phyloP scores from a whole-genome alignment of 2,329 filamentous ascomycete species.

The Cadophora sp. region DNA sequence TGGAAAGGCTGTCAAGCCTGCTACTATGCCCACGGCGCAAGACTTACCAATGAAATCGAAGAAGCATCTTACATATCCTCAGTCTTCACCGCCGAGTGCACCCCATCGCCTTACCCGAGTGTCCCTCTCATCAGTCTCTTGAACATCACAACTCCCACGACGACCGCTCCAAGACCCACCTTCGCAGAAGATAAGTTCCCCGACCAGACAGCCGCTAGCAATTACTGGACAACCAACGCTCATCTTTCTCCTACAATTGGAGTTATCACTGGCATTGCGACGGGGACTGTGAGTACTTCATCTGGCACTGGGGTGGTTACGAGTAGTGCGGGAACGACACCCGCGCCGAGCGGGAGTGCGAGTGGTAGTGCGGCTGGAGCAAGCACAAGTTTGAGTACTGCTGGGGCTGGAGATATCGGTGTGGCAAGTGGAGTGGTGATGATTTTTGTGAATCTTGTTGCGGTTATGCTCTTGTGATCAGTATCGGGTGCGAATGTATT shows the following conservation, averaged over 20 bases:
- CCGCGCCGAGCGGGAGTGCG: not conserved
- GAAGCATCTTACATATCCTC: not conserved
- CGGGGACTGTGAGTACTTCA: not conserved
- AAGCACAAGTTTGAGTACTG: not conserved
- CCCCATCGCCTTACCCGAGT: not conserved
- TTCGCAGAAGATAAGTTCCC: constrained; percentile 1
- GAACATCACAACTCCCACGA: not conserved
- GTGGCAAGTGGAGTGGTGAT: not conserved
- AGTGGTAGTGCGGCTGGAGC: not conserved
- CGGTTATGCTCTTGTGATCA: constrained; percentile 8
- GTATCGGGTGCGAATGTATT: too few relatives aligned
- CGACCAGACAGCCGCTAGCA: not conserved
- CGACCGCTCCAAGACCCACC: not conserved
- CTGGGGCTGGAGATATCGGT: not conserved
- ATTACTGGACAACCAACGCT: constrained; percentile 5
- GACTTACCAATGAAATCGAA: not conserved
- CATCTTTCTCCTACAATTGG: not conserved
- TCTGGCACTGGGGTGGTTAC: not conserved
- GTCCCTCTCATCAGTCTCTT: not conserved
- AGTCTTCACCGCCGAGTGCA: not conserved
- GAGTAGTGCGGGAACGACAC: not conserved
- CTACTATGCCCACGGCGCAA: not conserved
- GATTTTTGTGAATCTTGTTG: constrained; percentile 14
- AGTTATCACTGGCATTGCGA: not conserved
- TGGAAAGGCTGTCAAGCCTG: not conserved